A percentile compares a stretch with the other conserved stretches of the same genome.
Evolutionary conservation across 345 rosid genomes (phyloP).

Genomic region (Sisymbrium irio): DNA sequence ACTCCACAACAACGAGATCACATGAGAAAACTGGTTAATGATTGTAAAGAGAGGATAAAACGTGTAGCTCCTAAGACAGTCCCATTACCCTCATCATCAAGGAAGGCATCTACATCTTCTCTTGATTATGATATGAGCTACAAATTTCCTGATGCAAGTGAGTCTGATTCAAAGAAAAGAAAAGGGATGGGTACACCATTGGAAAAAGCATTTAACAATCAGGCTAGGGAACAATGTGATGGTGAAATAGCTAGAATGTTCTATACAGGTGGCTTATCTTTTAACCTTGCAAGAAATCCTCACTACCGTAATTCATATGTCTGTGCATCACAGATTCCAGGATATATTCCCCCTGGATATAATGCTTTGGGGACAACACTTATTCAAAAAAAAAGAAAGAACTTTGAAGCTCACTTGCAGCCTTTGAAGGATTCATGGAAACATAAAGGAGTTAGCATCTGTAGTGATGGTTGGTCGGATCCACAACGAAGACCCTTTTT

Average conservation of each 20-base stretch:
- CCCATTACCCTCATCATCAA: not conserved
- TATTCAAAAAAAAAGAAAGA: not conserved
- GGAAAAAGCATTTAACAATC: not conserved
- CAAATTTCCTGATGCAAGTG: not conserved
- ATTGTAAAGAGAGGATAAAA: not conserved
- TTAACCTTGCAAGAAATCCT: too few species aligned
- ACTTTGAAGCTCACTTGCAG: not conserved
- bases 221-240: not conserved
- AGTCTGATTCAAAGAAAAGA: not conserved
- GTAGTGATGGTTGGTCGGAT: too few species aligned
- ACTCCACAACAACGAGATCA: not conserved
- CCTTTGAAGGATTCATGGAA: too few species aligned
- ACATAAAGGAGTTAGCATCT: not conserved
- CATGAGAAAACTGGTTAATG: not conserved
- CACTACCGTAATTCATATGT: not conserved
- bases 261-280: too few species aligned
- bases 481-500: too few species aligned
- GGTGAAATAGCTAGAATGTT: not conserved
- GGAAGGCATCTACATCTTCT: not conserved
- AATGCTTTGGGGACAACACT: not conserved
- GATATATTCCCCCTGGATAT: not conserved
- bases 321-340: not conserved
- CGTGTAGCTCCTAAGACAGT: not conserved
- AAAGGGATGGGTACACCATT: not conserved
- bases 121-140: slow-evolving; percentile 10